These are phyloP conservation scores for Suhomyces kunorum DNA, from an alignment of 1,139 yeast species.

Conservation along the genomic window DNA sequence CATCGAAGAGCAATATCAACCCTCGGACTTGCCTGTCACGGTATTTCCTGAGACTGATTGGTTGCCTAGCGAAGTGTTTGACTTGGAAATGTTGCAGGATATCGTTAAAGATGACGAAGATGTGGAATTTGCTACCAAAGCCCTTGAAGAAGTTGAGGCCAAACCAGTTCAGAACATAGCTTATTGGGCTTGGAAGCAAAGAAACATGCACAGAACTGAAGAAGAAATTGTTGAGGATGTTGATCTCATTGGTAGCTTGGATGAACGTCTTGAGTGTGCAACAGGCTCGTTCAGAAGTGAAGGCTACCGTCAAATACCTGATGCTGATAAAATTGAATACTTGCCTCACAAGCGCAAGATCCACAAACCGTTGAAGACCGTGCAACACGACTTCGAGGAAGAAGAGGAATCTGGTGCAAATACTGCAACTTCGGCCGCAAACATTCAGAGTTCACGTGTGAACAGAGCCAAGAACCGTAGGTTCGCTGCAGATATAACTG, in stretches of 20 bases:
- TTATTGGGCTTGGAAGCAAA: slow-evolving; percentile 71
- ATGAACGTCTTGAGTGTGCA: slow-evolving; percentile 40
- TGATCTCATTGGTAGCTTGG: slow-evolving; percentile 35
- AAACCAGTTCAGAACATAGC: slow-evolving; percentile 42
- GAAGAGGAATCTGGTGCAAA: slow-evolving; percentile 29
- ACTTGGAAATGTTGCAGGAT: slow-evolving; percentile 53
- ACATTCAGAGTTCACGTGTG: slow-evolving; percentile 69
- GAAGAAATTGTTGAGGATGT: slow-evolving; percentile 31
- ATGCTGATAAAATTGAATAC: slow-evolving; percentile 70
- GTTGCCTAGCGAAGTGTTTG: slow-evolving; percentile 32
- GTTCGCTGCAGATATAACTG: slow-evolving; percentile 86
- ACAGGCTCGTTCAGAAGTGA: slow-evolving; percentile 72
- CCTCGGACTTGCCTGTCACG: slow-evolving; percentile 50
- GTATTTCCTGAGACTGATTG: slow-evolving; percentile 49
- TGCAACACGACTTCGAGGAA: slow-evolving; percentile 59
- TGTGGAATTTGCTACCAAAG: slow-evolving; percentile 49
- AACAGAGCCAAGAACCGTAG: slow-evolving; percentile 88
- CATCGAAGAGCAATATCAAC: slow-evolving; percentile 44
- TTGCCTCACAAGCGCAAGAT: slow-evolving; percentile 71
- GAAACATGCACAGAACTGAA: slow-evolving; percentile 29
- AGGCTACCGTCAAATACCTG: slow-evolving; percentile 75
- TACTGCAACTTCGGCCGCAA: slow-evolving; percentile 16
- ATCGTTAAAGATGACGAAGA: slow-evolving; percentile 77
- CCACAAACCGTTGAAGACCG: slow-evolving; percentile 56
- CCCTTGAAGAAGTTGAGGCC: slow-evolving; percentile 33